Conservation (phyloP, 305 asterid genomes). For the Fraxinus velutina region DNA sequence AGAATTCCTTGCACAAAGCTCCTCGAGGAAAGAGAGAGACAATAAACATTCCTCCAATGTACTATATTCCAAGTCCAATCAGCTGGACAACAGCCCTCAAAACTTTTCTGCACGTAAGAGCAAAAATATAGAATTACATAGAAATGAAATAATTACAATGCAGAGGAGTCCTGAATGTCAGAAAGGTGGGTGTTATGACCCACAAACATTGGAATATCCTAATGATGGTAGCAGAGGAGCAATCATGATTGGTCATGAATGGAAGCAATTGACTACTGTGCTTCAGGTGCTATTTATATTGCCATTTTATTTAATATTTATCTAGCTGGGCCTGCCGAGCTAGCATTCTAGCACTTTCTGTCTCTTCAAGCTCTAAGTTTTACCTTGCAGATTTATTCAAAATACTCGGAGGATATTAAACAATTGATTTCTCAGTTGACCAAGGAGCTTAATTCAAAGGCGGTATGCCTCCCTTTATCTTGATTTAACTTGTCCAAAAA, state of each 20-base stretch:
- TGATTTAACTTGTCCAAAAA: background rate
- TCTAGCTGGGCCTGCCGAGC: constrained; percentile 4
- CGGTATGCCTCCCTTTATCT: constrained; percentile 43
- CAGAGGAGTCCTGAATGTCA: constrained; percentile 62
- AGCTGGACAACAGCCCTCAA: constrained; percentile 33
- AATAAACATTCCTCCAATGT: constrained; percentile 24
- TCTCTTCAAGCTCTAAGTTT: constrained; percentile 30
- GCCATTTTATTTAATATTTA: constrained; percentile 19
- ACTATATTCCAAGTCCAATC: constrained; percentile 39
- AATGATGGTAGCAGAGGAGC: constrained; percentile 34
- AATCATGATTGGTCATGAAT: constrained; percentile 34
- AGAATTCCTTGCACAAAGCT: constrained; percentile 39
- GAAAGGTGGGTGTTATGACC: constrained; percentile 41
- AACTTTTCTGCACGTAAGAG: constrained; percentile 50
- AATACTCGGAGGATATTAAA: constrained; percentile 54
- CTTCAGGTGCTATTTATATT: constrained; percentile 25
- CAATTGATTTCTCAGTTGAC: constrained; percentile 38
- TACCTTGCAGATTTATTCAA: constrained; percentile 62
- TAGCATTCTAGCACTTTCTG: constrained; percentile 19
- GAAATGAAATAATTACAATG: constrained; percentile 28
- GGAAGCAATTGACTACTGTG: constrained; percentile 58
- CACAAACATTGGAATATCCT: constrained; percentile 30
- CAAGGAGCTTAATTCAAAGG: constrained; percentile 42
- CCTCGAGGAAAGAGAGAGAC: constrained; percentile 37
- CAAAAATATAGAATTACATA: constrained; percentile 38